Conservation (phyloP, 495 filamentous ascomycete genomes). For the Trichoderma erinaceum region DNA sequence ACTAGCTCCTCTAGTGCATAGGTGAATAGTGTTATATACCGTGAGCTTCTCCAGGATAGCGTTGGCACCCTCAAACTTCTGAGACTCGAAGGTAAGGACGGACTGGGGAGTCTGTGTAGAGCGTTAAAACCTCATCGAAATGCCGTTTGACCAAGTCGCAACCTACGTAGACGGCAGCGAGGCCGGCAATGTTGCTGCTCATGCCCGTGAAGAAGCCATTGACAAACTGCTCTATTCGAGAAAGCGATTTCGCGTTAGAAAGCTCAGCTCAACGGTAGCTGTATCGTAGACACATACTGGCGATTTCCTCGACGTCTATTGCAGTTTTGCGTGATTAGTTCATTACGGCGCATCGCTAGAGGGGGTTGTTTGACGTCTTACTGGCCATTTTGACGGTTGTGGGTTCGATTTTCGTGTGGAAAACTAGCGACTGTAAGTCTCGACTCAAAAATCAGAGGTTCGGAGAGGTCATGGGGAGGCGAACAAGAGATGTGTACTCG, state of each 20-base stretch:
- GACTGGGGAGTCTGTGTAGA: conserved; percentile 64
- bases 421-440: not conserved
- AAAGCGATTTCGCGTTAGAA: conserved; percentile 7
- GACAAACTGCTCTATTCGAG: conserved; percentile 66
- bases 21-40: conserved; percentile 37
- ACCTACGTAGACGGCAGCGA: conserved; percentile 70
- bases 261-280: not conserved
- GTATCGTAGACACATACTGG: conserved; percentile 24
- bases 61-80: conserved; percentile 48
- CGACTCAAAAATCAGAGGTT: not conserved
- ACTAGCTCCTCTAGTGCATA: not conserved
- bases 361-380: conserved; percentile 2
- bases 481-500: not conserved
- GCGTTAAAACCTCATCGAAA: conserved; percentile 13
- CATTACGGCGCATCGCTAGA: not conserved
- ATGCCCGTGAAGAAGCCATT: conserved; percentile 85
- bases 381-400: conserved; percentile 17
- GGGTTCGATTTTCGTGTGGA: not conserved
- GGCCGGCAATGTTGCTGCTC: conserved; percentile 54
- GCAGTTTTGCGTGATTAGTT: conserved; percentile 16
- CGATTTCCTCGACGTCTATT: conserved; percentile 24
- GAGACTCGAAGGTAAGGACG: conserved; percentile 87
- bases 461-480: not conserved
- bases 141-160: not conserved
- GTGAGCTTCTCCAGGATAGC: conserved; percentile 70